Evolutionary conservation across 2,329 filamentous ascomycete species (phyloP).

Genomic region (Aspergillus floridensis): DNA sequence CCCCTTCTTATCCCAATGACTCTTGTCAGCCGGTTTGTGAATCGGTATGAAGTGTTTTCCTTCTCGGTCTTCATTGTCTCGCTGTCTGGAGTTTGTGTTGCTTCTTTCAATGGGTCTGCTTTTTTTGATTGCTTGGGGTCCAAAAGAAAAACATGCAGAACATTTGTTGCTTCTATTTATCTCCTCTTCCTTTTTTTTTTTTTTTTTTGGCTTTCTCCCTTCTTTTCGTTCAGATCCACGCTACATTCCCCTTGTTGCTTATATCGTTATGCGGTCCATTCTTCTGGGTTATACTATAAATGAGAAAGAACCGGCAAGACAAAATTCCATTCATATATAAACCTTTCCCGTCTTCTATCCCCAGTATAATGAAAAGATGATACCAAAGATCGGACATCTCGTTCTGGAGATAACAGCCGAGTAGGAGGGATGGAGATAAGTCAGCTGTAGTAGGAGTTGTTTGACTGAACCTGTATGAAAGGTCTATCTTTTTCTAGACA

Average conservation of each 20-base stretch:
- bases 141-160: conserved; percentile 12
- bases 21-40: conserved; percentile 1
- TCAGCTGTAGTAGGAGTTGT: no score
- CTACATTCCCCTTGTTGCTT: neutral
- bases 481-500: no score
- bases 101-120: neutral
- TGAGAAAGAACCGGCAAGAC: no score
- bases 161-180: neutral
- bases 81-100: conserved; percentile 11
- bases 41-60: conserved; percentile 7
- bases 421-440: no score
- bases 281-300: no score
- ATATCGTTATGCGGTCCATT: neutral
- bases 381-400: no score
- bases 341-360: no score
- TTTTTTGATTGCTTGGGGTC: conserved; percentile 7
- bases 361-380: no score
- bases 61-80: neutral
- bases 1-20: neutral
- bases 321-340: no score
- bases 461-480: no score
- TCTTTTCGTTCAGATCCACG: neutral
- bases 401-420: no score
- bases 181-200: conserved; percentile 5
- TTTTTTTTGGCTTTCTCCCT: neutral